Evolutionary conservation across 768 basidiomycete genomes (phyloP), one percentile per base, ranked within the genome.

Genomic region (Leucocoprinus leucothites): DNA sequence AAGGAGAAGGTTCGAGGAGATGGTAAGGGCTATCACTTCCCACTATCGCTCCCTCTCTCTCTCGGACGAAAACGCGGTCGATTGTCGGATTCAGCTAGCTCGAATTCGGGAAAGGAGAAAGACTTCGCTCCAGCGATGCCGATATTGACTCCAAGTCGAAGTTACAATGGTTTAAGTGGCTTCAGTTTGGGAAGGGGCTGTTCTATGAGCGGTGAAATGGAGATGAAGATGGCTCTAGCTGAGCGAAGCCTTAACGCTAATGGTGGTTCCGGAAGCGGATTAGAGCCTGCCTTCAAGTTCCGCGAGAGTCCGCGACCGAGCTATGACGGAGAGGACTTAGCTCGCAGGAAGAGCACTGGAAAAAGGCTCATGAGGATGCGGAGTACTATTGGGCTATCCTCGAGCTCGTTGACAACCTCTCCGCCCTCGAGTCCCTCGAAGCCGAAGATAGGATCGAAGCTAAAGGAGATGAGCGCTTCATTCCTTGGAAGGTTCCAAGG

Each of bases 181-280:
- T 43, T 56, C n/a, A 31, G 48, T 43, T 9, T 31, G 9, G 36
- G 25, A 4, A 21, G 40, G 4, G 82, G 82, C 13, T 82, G 73
- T 63, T 84, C 82, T 53, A 69, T 84, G 60, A 84, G 81, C 51
- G 82, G 82, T 9, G 80, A 84, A 66, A 80, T 78, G 51, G 82
- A 84, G 63, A 58, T 83, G 67, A 71, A 76, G 59, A 82, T 83
- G 80, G 75, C 78, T 1, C 65, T 82, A 34, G 81, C 81, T 5
- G 31, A 54, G 42, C 51, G 56, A 51, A 52, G 53, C 35, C 45
- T 42, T 24, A 48, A 48, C 28, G 24, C 46, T 9, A 35, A 43
- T 24, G 25, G 25, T 14, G 42, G 16, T 31, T 19, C 16, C 9
- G 25, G 18, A 8, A 48, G 48, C n/a, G 22, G 22, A 21, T 35